Evolutionary conservation across 495 filamentous ascomycete genomes (phyloP).

Genomic region (Penicillium cinerascens): DNA sequence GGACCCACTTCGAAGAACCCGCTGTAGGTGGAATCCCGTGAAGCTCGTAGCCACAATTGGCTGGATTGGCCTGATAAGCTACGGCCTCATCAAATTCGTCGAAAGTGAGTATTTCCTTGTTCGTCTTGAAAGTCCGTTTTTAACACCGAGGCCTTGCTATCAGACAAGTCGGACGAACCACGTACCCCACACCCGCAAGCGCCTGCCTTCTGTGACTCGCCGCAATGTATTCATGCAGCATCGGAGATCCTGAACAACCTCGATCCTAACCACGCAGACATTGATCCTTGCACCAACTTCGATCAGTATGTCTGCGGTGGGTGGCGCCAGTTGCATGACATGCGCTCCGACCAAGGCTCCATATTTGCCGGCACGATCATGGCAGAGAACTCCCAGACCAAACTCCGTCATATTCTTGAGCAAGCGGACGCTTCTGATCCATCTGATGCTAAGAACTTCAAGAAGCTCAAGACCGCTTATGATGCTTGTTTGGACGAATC

Average conservation of each 20-base stretch:
- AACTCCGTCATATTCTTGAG: slow-evolving; percentile 63
- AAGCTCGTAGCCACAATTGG: slow-evolving; percentile 10
- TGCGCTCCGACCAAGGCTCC: slow-evolving; percentile 61
- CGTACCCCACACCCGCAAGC: slow-evolving; percentile 16
- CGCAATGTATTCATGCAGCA: slow-evolving; percentile 65
- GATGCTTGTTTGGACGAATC: slow-evolving; percentile 62
- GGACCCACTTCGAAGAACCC: slow-evolving; percentile 10
- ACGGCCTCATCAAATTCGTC: neutral
- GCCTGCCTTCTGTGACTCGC: slow-evolving; percentile 48
- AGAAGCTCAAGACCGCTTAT: slow-evolving; percentile 61
- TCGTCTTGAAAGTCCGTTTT: neutral
- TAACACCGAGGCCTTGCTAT: neutral
- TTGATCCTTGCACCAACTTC: slow-evolving; percentile 69
- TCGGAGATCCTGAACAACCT: slow-evolving; percentile 66
- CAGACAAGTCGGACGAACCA: neutral
- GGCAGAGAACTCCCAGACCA: slow-evolving; percentile 53
- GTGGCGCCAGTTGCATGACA: slow-evolving; percentile 61
- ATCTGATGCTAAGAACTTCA: slow-evolving; percentile 59
- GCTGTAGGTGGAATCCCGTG: slow-evolving; percentile 2
- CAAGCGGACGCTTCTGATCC: slow-evolving; percentile 48
- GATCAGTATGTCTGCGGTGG: slow-evolving; percentile 68
- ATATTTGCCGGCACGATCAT: slow-evolving; percentile 58
- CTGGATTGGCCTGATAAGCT: slow-evolving; percentile 8
- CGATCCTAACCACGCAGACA: slow-evolving; percentile 56
- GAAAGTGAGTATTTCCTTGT: neutral